Evolutionary conservation across 495 filamentous ascomycete species (phyloP), one percentile per base, ranked within the genome.

Genomic region (Parathielavia hyrcaniae): DNA sequence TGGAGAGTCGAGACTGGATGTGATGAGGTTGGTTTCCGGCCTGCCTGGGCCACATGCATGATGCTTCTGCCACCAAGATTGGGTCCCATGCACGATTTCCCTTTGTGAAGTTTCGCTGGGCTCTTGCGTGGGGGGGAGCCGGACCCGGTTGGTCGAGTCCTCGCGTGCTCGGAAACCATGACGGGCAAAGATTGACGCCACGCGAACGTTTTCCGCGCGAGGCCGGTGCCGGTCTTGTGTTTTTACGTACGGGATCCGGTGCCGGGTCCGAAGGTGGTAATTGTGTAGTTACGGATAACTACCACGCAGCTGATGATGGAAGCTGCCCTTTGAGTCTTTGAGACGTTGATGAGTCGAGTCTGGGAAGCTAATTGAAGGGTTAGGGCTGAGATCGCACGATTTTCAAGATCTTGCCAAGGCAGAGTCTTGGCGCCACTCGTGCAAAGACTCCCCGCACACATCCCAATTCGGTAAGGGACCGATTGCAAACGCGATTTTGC

Each of bases 401-500:
- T 43, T 43, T 43, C 2, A 14, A 17, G 13, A 9, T 2, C 13
- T n/a, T n/a, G n/a, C n/a, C n/a, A n/a, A n/a, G 40, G 35, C 35
- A 20, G 49, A 16, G 20, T 50, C 54, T 49, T 57, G 54, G 46
- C 54, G 16, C 0, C 10, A 1, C 32, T 14, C 44, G 36, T 36
- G 51, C 58, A 60, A 51, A 44, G 41, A 34, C 48, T 30, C 49
- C 57, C 57, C 40, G 53, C 53, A 53, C 50, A 39, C n/a, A n/a
- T n/a, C n/a, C n/a, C n/a, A n/a, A n/a, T n/a, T n/a, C n/a, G n/a
- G n/a, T n/a, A n/a, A n/a, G n/a, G n/a, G n/a, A 39, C 12, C 14
- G 10, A 14, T 20, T 36, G 16, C 5, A 16, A 44, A 62, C 60
- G 60, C 60, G 60, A 48, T 59, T 62, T 59, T 55, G 11, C 38